Evolutionary conservation across 805 yeast species (phyloP).

Genomic region (Yamadazyma nakazawae): DNA sequence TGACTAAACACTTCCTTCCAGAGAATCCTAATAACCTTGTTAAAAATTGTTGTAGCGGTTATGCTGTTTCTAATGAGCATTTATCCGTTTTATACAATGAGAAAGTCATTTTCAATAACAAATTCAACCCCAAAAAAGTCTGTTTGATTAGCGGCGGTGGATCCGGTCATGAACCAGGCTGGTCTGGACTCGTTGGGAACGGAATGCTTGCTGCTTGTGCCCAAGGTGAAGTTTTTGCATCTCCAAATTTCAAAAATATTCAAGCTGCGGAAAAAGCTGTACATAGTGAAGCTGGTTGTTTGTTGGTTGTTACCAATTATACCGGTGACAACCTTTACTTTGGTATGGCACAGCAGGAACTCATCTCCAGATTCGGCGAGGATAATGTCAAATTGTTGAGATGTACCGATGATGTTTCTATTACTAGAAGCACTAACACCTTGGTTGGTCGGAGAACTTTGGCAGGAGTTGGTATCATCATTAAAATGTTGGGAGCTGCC

Average conservation of each 20-base stretch:
- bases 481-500: constrained; percentile 32
- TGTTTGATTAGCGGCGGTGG: constrained; percentile 41
- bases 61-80: constrained; percentile 34
- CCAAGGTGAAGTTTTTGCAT: constrained; percentile 42
- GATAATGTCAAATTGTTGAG: constrained; percentile 28
- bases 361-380: constrained; percentile 27
- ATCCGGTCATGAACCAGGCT: constrained; percentile 44
- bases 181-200: constrained; percentile 36
- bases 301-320: constrained; percentile 35
- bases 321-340: constrained; percentile 39
- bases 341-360: constrained; percentile 39
- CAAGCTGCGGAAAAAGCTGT: constrained; percentile 34
- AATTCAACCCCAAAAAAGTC: constrained; percentile 22
- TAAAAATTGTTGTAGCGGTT: constrained; percentile 34
- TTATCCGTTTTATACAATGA: constrained; percentile 36
- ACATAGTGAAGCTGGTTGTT: constrained; percentile 32
- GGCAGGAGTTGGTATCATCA: constrained; percentile 29
- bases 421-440: constrained; percentile 25
- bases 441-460: constrained; percentile 37
- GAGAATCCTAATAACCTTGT: constrained; percentile 32
- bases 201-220: constrained; percentile 40
- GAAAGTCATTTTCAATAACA: constrained; percentile 35
- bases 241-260: constrained; percentile 36
- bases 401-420: constrained; percentile 35
- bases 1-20: constrained; percentile 43